Evolutionary conservation across 164 flowering plant species (phyloP), one percentile per base, ranked within the genome.

Genomic region (Platanus orientalis): DNA sequence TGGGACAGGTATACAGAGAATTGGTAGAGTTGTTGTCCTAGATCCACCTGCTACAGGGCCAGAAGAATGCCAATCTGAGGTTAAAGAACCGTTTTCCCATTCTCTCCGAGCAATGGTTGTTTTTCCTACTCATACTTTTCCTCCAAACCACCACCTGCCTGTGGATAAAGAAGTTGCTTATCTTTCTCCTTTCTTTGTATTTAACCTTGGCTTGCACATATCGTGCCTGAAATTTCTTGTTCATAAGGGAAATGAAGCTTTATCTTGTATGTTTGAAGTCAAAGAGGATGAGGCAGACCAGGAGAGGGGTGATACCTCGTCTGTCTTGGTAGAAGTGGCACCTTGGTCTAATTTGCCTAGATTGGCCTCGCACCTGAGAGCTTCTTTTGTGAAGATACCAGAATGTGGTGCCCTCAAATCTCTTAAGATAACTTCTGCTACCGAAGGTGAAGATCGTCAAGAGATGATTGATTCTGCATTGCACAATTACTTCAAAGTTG

Each of bases 351-450:
- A 56, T 58, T 21, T 77, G 56, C 96, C 92, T 19, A 78, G 69
- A 26, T 89, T 71, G 79, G 98, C 97, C 21, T 93, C 97, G 36
- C 96, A 89, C 65, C 73, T 93, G 78, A 84, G 94, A 75, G 84
- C 62, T 67, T 85, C 97, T 42, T 93, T 89, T 75, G 88, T 93
- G 58, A 90, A 87, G 77, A 80, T 89, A 62, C 98, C 98, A 23
- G 84, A 90, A 69, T 90, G 94, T 79, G 88, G 96, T 58, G 77
- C 69, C 63, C 81, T 93, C 57, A 86, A 87, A 52, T 77, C 89
- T 58, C 75, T 90, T 1, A 85, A 63, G 73, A 83, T 76, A 50
- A 66, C 58, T 55, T 84, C 93, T 1, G 60, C 76, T n/a, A 53
- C 81, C 64, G 92, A 87, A 75, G 77, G 79, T 53, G 85, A 84